Base-by-base conservation (phyloP, 495 filamentous ascomycete species). In the Aspergillus diversus region DNA sequence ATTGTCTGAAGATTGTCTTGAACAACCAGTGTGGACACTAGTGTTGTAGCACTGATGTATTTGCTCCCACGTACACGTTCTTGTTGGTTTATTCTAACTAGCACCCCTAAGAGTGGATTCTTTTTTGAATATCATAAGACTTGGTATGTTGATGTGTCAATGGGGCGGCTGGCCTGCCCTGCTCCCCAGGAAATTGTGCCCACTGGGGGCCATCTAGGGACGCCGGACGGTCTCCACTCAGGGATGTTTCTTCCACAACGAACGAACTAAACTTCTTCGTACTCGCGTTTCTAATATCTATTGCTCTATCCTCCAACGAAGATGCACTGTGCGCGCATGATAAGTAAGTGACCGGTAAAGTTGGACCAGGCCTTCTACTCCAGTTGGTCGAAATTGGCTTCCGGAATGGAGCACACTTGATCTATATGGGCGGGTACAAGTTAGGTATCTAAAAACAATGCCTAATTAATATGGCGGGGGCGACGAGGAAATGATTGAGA, bases 291-390 rank as follows among this genome's bases (percentile, higher is more conserved):
- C 6, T 72, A 67, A 21, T 75, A 58, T 83, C 81, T 3, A 80
- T 80, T 3, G 64, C 69, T 6, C 78, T 79, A 34, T 74, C 68
- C 1, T 63, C 63, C 9, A 73, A 64, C 3, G 74, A 2, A 27
- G 21, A 27, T 27, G 21, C 21, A 27, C 21, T 27, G 86, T 86
- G 5, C 70, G 73, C 5, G 60, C 51, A 66, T 85, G 87, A 9
- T 69, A 64, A 0, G 83, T 81, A n/a, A 88, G 78, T 5, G 69
- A 73, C 61, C 71, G 56, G 69, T 89, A 85, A 71, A 88, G 86
- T 52, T 63, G 35, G 11, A 57, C 16, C 1, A 73, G 62, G 35
- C 68, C 69, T 33, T 64, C 46, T 17, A 69, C 61, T 7, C 63
- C 61, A 60, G 9, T 34, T 51, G 50, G 13, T 7, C 31, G 0